Conservation (phyloP, 441 rosid species). For the Aquilaria agallochum region DNA sequence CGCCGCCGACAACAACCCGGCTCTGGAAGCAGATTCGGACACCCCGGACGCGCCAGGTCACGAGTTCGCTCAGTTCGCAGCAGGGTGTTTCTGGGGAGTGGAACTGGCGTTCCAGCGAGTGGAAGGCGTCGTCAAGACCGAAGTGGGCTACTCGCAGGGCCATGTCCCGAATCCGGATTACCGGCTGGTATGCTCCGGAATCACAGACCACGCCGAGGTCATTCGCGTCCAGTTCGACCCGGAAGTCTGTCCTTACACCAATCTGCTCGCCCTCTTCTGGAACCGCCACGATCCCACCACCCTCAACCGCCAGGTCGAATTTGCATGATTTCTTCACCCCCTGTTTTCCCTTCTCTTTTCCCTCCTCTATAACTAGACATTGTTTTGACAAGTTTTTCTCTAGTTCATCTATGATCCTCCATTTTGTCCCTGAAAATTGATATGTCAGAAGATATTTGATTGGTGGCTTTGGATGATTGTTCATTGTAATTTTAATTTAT, state of each 20-base stretch:
- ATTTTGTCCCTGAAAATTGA: background rate
- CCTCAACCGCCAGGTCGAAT: conserved; percentile 54
- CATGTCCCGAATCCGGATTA: conserved; percentile 46
- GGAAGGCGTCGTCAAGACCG: conserved; percentile 52
- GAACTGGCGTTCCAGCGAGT: conserved; percentile 64
- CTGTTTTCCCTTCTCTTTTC: background rate
- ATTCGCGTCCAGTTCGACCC: conserved; percentile 67
- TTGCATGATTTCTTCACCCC: background rate
- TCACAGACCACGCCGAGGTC: conserved; percentile 59
- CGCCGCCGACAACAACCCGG: conserved; percentile 28
- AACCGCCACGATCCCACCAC: conserved; percentile 58
- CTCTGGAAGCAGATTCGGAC: conserved; percentile 61
- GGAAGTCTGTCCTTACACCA: conserved; percentile 32
- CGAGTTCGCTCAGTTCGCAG: conserved; percentile 59
- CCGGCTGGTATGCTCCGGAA: conserved; percentile 45
- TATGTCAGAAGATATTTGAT: background rate
- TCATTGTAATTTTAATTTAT: no score
- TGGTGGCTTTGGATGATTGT: no score
- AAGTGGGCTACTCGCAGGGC: conserved; percentile 71
- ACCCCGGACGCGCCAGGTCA: conserved; percentile 34
- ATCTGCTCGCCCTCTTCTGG: conserved; percentile 59
- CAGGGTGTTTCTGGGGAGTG: conserved; percentile 77
- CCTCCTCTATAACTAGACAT: no score
- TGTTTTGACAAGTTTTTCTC: background rate
- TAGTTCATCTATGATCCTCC: background rate